These are phyloP conservation scores for Zopfochytrium polystomum DNA, from an alignment of 371 early-diverging fungal genomes.

Conservation along the genomic window DNA sequence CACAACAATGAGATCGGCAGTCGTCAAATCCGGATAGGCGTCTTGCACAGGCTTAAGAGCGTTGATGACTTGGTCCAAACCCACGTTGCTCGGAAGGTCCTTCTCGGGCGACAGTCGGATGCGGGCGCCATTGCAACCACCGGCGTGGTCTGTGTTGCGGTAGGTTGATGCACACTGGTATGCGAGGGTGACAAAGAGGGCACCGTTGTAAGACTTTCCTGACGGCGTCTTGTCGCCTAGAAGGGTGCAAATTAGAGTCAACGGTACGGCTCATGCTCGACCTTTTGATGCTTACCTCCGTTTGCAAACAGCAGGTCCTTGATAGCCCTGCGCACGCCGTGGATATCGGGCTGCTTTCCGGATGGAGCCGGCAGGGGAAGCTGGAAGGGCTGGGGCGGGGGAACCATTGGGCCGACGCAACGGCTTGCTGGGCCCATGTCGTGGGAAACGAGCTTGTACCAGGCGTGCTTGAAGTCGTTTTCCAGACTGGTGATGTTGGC, in stretches of 20 bases:
- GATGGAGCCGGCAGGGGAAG: conserved; percentile 24
- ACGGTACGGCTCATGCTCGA: too few species aligned
- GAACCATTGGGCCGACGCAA: conserved; percentile 20
- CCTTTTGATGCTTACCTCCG: background rate
- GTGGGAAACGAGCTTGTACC: conserved; percentile 30
- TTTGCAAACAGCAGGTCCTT: background rate
- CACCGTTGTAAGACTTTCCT: conserved; percentile 10
- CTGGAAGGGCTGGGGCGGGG: conserved; percentile 28
- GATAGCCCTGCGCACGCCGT: background rate
- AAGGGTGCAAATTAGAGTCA: too few species aligned
- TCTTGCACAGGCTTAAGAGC: conserved; percentile 9
- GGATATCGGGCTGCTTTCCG: conserved; percentile 12
- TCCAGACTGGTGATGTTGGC: conserved; percentile 13
- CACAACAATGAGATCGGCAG: conserved; percentile 30
- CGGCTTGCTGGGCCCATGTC: conserved; percentile 30
- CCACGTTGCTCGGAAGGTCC: conserved; percentile 17
- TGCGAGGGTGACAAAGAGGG: conserved; percentile 21
- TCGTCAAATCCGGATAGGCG: conserved; percentile 10
- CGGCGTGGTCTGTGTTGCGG: conserved; percentile 25
- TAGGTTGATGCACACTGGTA: conserved; percentile 28
- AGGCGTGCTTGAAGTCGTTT: conserved; percentile 24
- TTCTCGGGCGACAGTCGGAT: conserved; percentile 27
- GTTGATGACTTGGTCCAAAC: conserved; percentile 1
- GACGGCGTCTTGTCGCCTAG: background rate
- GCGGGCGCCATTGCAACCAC: conserved; percentile 31